These are phyloP conservation scores for Flammula alnicola DNA, from an alignment of 1,284 basidiomycete species.

Conservation along the genomic window DNA sequence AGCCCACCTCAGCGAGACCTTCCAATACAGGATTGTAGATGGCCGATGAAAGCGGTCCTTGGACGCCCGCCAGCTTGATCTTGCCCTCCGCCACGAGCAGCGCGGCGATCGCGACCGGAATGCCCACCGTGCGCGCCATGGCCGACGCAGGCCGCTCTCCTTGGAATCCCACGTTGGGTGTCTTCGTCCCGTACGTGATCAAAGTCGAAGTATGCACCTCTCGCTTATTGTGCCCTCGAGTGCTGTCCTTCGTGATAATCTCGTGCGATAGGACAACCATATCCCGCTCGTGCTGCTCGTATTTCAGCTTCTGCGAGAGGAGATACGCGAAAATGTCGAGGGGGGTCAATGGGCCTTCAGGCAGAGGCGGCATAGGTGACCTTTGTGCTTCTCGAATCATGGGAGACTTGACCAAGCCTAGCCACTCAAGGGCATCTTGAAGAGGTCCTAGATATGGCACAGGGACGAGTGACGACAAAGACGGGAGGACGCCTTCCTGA, in stretches of 20 bases:
- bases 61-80: conserved; percentile 61
- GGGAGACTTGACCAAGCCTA: conserved; percentile 47
- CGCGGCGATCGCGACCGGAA: conserved; percentile 84
- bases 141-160: conserved; percentile 57
- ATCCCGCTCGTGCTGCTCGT: conserved; percentile 78
- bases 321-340: conserved; percentile 82
- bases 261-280: conserved; percentile 90
- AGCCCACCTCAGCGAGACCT: conserved; percentile 62
- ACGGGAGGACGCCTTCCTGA: conserved; percentile 37
- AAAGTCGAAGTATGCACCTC: conserved; percentile 80
- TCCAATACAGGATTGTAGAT: conserved; percentile 68
- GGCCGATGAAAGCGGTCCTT: conserved; percentile 62
- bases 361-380: conserved; percentile 48
- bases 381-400: conserved; percentile 12
- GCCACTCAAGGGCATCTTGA: conserved; percentile 63
- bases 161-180: conserved; percentile 22
- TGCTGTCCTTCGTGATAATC: conserved; percentile 51
- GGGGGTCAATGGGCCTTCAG: conserved; percentile 52
- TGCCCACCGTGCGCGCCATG: conserved; percentile 90
- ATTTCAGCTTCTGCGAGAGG: conserved; percentile 78
- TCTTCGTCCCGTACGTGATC: conserved; percentile 67
- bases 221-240: conserved; percentile 13
- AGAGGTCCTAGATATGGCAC: conserved; percentile 39
- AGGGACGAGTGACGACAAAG: conserved; percentile 45
- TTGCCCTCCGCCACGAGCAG: conserved; percentile 73